Evolutionary conservation across 345 rosid species (phyloP), one percentile per base, ranked within the genome.

Genomic region (Euphorbia pulcherrima): DNA sequence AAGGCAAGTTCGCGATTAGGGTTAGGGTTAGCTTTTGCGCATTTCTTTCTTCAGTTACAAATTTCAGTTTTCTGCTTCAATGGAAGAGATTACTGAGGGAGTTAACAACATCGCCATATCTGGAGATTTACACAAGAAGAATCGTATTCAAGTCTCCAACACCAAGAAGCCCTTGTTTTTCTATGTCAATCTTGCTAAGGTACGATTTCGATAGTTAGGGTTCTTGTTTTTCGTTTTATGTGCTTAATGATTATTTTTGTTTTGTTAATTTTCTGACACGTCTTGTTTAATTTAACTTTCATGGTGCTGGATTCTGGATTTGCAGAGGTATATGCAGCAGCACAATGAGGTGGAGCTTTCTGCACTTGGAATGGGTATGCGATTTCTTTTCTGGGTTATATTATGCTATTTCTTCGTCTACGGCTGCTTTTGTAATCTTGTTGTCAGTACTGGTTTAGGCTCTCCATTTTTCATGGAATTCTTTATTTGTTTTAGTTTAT

Each of bases 101-200:
- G 84, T 89, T 4, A 81, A 80, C 78, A 81, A 68, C 83, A 74
- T 92, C 63, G 79, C 58, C 75, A 54, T 89, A 62, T 70, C 64
- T 13, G 87, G 72, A 40, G 93, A 86, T 74, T 67, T 63, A 39
- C 75, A 60, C 76, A 89, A 86, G 90, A 89, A 86, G 86, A 92
- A 92, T 67, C 87, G 96, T 60, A 89, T 92, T 83, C 96, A 92
- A 62, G 97, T 92, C 71, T 92, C 97, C 67, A 88, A 92, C 84
- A 92, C 94, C 75, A 92, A 92, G 83, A 92, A 88, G 60, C 97
- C 97, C 41, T 73, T 92, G 79, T 92, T 92, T 78, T 92, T 92
- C 86, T 92, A 89, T 76, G 96, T 92, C 75, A 92, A 89, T 83
- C 96, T 92, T 79, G 94, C 97, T 59, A 92, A 92, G 96, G 97